These are phyloP conservation scores for Saccharomyces pastorianus DNA, from an alignment of 1,139 yeast genomes.

Conservation along the genomic window DNA sequence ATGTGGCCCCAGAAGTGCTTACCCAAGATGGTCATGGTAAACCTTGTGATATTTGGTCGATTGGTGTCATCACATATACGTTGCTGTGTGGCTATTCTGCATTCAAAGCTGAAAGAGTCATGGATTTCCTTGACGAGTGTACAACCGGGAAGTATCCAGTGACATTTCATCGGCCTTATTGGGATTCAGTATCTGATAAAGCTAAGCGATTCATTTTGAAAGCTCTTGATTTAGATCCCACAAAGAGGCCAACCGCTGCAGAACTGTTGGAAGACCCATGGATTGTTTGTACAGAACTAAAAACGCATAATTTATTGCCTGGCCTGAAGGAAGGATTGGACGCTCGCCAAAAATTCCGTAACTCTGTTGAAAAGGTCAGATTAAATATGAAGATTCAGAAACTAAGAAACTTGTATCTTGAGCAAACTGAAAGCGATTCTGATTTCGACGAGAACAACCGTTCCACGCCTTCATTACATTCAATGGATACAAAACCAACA, in stretches of 20 bases:
- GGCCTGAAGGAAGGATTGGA: constrained; percentile 63
- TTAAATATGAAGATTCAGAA: constrained; percentile 65
- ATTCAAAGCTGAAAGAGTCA: constrained; percentile 74
- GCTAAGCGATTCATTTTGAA: constrained; percentile 67
- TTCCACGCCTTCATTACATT: constrained; percentile 9
- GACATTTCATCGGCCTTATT: constrained; percentile 77
- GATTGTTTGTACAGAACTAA: constrained; percentile 46
- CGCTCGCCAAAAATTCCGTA: constrained; percentile 76
- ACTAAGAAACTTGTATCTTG: constrained; percentile 42
- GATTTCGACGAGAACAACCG: constrained; percentile 16
- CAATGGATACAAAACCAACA: constrained; percentile 12
- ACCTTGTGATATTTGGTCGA: constrained; percentile 88
- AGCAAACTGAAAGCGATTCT: constrained; percentile 41
- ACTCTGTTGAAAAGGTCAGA: constrained; percentile 75
- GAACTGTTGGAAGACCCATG: constrained; percentile 62
- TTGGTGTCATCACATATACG: constrained; percentile 87
- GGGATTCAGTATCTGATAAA: constrained; percentile 68
- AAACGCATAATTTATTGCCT: constrained; percentile 62
- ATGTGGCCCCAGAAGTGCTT: constrained; percentile 90
- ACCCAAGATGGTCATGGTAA: constrained; percentile 75
- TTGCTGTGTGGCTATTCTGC: constrained; percentile 90
- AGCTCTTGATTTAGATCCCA: constrained; percentile 60
- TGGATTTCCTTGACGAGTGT: constrained; percentile 75
- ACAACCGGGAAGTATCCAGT: constrained; percentile 54
- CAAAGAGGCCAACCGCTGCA: constrained; percentile 55